Base-by-base conservation (phyloP, 768 basidiomycete species). In the Crucibulum laeve region DNA sequence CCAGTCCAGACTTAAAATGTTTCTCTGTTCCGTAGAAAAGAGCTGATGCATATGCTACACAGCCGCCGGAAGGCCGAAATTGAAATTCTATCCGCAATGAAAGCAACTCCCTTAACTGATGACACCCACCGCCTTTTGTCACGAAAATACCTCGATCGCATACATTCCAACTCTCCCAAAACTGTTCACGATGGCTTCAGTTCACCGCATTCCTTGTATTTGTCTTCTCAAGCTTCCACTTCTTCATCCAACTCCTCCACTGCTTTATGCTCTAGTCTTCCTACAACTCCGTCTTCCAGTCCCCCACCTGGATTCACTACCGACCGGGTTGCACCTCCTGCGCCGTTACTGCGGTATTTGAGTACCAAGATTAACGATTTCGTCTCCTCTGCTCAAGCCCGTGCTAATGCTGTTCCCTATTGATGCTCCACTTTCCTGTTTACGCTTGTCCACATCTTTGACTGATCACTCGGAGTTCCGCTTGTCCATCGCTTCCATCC, bases 21-120 rank as follows among this genome's bases (percentile, higher is more conserved):
- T 43, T 40, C 26, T 36, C 7, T 25, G 19, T 32, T 5, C 58
- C n/a, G 10, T 30, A 94, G 92, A 64, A 82, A 79, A 50, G 91
- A 95, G 55, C 77, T 97, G 2, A 72, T 73, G 59, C 71, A 80
- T 50, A 90, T 96, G 77, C 62, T 97, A 25, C 82, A 87, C 56
- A 70, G 65, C 4, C 79, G 88, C n/a, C 79, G 83, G 35, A 97
- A 97, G 63, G 94, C 94, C 3, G 95, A 98, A 63, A 94, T 94
- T 37, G 91, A 98, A 58, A 71, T 88, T 32, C 56, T 90, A 25
- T 63, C 63, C 43, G 45, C 19, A 19, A n/a, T n/a, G 28, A n/a
- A n/a, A 30, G 10, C 11, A 24, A 17, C 17, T 18, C 28, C n/a
- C 33, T 26, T 2, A 25, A n/a, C n/a, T n/a, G n/a, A 3, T 18